A percentile compares a stretch with the other conserved stretches of the same genome.
Evolutionary conservation across 208 protist species (phyloP).

Genomic region (Acanthamoeba triangularis): DNA sequence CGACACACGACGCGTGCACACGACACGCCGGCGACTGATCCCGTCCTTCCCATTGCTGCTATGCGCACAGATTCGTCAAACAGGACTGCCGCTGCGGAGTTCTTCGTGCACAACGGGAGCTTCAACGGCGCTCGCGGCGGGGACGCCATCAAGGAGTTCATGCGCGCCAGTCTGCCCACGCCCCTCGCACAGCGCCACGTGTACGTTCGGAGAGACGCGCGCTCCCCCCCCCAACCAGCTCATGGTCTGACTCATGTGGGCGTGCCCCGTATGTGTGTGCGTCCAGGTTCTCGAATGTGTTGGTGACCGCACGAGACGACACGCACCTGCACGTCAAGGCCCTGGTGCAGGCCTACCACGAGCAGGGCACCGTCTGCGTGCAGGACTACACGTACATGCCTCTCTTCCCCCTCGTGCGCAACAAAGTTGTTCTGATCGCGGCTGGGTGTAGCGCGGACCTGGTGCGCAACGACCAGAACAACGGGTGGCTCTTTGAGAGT

Average conservation of each 20-base stretch:
- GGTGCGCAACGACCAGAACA: conserved; percentile 17
- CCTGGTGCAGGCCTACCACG: neutral
- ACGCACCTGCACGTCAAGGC: conserved; percentile 5
- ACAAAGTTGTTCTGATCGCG: too few species aligned
- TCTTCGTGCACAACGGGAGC: neutral
- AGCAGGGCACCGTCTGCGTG: neutral
- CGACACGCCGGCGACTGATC: too few species aligned
- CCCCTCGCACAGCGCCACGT: conserved; percentile 8
- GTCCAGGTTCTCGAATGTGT: neutral
- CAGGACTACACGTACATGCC: conserved; percentile 7
- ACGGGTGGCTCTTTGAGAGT: conserved; percentile 23
- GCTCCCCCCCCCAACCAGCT: too few species aligned
- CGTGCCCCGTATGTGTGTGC: neutral
- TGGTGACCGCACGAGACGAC: neutral
- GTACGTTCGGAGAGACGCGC: neutral
- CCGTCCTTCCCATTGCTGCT: neutral
- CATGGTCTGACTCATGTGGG: too few species aligned
- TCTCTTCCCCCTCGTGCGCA: neutral
- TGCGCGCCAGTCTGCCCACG: neutral
- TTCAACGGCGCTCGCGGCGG: neutral
- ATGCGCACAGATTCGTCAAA: conserved; percentile 4
- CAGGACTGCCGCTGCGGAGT: neutral
- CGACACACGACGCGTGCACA: too few species aligned
- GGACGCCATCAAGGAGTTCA: conserved; percentile 11
- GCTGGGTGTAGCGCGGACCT: neutral